Evolutionary conservation across 2,329 filamentous ascomycete genomes (phyloP), one percentile per base, ranked within the genome.

Genomic region (Juglanconis oblonga): DNA sequence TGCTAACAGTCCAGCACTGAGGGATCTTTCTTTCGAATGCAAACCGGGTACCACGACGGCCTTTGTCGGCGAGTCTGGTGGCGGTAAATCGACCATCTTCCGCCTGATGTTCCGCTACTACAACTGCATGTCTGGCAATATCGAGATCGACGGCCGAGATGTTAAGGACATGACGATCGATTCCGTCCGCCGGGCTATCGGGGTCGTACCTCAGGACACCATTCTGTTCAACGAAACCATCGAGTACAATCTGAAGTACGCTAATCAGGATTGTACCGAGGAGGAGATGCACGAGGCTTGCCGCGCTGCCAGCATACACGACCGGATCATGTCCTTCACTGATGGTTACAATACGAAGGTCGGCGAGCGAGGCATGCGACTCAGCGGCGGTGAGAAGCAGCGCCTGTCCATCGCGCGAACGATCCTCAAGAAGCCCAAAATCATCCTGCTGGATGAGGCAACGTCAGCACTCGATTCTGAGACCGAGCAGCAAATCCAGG

Each of bases 31-130:
- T 64, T 98, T 99, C 74, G 87, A 89, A 64, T 97, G 93, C 73
- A 78, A 80, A 17, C 93, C 95, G 2, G 95, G 95, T 55, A 97
- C 92, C 1, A 98, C 93, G 0, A 99, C 94, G 5, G 95, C 95
- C 0, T 88, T 99, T 65, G 95, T 99, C 17, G 95, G 95, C 64
- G 94, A 98, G 73, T 98, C 94, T 36, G 95, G 95, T 50, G 95
- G 95, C 61, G 95, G 95, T 66, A 99, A 99, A 74, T 98, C 94
- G 2, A 99, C 95, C 0, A 85, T 99, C 32, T 97, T 99, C 79
- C 89, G 95, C 54, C 84, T 98, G 52, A 87, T 99, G 72, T 98
- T 97, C 81, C 90, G 95, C 17, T 99, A 97, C 75, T 99, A 98
- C 79, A 96, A 97, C 71, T 86, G 88, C 57, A 81, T 87, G 55